Percentiles rank a stretch among this genome's conserved stretches.
Conservation (phyloP, 352 stramenopile genomes). For the Phytophthora colocasiae region DNA sequence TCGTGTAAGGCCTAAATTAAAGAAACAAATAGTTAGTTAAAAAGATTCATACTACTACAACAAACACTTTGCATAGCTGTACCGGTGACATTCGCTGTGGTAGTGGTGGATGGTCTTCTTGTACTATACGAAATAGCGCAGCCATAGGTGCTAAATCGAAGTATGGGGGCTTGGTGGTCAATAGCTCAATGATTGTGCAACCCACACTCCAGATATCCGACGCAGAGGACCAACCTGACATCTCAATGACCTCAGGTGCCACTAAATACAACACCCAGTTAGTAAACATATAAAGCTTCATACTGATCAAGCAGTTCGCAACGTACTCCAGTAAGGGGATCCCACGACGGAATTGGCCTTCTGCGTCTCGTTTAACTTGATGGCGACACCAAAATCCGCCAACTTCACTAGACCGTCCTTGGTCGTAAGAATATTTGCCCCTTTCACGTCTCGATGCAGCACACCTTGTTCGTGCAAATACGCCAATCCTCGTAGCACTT, state of each 20-base stretch:
- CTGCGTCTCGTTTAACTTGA: conserved; percentile 89
- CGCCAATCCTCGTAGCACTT: conserved; percentile 90
- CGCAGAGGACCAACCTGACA: conserved; percentile 91
- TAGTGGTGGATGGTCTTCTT: conserved; percentile 92
- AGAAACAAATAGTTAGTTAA: not conserved
- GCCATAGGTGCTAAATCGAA: conserved; percentile 93
- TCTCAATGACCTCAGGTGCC: conserved; percentile 97
- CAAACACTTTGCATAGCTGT: conserved; percentile 10
- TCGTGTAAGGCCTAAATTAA: conserved; percentile 78
- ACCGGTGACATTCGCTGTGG: conserved; percentile 90
- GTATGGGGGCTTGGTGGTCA: conserved; percentile 94
- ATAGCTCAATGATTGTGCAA: conserved; percentile 95
- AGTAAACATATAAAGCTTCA: not conserved
- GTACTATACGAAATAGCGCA: conserved; percentile 93
- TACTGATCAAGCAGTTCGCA: not conserved
- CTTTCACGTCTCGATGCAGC: conserved; percentile 94
- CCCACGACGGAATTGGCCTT: conserved; percentile 92
- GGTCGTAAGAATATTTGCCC: conserved; percentile 94
- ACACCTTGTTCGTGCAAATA: conserved; percentile 94
- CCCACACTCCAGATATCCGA: conserved; percentile 96
- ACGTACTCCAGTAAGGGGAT: conserved; percentile 94
- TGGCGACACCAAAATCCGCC: conserved; percentile 93
- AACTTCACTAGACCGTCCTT: conserved; percentile 93
- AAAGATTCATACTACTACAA: not conserved
- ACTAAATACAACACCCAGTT: conserved; percentile 52